phyloP scores from a whole-genome alignment of 371 early-diverging fungal species.

The Apophysomyces sp. region DNA sequence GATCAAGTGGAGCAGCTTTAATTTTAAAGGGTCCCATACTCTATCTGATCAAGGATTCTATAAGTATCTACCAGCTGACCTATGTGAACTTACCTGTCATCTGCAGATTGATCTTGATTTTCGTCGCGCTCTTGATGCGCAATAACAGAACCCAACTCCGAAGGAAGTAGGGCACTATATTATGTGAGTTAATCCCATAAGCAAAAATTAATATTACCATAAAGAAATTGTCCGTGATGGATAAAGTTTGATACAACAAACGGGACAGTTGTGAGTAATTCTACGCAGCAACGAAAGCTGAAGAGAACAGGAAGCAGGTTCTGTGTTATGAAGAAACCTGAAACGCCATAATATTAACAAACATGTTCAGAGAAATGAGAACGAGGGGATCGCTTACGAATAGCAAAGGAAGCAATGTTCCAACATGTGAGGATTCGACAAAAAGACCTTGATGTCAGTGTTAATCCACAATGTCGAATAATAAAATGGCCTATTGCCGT shows the following conservation, averaged over 20 bases:
- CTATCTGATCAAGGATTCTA: slow-evolving; percentile 16
- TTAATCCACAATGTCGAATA: slow-evolving; percentile 6
- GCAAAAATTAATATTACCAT: slow-evolving; percentile 26
- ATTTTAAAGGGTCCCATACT: slow-evolving; percentile 56
- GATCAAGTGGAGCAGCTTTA: slow-evolving; percentile 61
- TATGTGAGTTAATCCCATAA: neutral
- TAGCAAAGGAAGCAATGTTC: slow-evolving; percentile 43
- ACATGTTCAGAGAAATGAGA: neutral
- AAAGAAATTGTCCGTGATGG: slow-evolving; percentile 50
- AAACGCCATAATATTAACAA: neutral
- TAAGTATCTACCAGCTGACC: neutral
- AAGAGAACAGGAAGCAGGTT: slow-evolving; percentile 37
- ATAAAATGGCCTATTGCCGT: slow-evolving; percentile 6
- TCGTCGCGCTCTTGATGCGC: slow-evolving; percentile 58
- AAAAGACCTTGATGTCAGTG: slow-evolving; percentile 31
- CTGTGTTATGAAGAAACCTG: slow-evolving; percentile 29
- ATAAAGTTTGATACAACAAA: slow-evolving; percentile 54
- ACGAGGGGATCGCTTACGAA: slow-evolving; percentile 21
- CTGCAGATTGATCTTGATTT: slow-evolving; percentile 55
- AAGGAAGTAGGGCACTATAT: slow-evolving; percentile 60
- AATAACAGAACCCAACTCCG: slow-evolving; percentile 59
- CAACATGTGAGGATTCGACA: slow-evolving; percentile 46
- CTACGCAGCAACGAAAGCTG: slow-evolving; percentile 51
- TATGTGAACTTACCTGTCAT: slow-evolving; percentile 32
- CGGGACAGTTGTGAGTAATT: slow-evolving; percentile 54